phyloP scores from a whole-genome alignment of 345 rosid species.

The Corymbia maculata region DNA sequence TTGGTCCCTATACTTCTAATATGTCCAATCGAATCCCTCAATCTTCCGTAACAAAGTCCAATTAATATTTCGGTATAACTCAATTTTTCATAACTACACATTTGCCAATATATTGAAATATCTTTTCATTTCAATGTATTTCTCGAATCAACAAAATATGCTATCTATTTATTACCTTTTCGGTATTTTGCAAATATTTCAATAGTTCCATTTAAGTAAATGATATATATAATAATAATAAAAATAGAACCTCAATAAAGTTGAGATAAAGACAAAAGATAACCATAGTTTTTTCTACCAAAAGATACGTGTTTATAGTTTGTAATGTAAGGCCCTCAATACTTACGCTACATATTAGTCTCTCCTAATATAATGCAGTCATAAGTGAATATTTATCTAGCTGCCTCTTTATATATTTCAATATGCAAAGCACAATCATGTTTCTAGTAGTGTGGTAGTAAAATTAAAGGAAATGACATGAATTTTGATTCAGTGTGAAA shows the following conservation, averaged over 20 bases:
- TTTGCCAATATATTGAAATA: too few species aligned
- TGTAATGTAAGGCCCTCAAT: neutral
- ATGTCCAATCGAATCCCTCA: fast-evolving
- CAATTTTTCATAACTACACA: too few species aligned
- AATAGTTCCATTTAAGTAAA: too few species aligned
- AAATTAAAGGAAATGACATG: neutral
- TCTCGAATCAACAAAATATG: too few species aligned
- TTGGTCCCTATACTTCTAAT: neutral
- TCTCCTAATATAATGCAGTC: neutral
- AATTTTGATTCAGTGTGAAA: too few species aligned
- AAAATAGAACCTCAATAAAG: neutral
- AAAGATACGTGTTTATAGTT: neutral
- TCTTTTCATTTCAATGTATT: too few species aligned
- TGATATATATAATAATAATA: too few species aligned
- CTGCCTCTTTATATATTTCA: neutral
- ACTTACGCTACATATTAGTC: neutral
- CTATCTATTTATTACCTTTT: too few species aligned
- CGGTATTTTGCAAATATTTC: too few species aligned
- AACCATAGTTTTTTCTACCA: neutral
- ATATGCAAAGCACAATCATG: neutral
- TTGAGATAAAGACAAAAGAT: neutral
- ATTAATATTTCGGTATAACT: too few species aligned
- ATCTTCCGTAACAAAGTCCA: neutral
- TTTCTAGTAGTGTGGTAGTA: neutral
- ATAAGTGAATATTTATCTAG: neutral